Evolutionary conservation across 768 basidiomycete genomes (phyloP), one percentile per base, ranked within the genome.

Genomic region (Naganishia antarctica): DNA sequence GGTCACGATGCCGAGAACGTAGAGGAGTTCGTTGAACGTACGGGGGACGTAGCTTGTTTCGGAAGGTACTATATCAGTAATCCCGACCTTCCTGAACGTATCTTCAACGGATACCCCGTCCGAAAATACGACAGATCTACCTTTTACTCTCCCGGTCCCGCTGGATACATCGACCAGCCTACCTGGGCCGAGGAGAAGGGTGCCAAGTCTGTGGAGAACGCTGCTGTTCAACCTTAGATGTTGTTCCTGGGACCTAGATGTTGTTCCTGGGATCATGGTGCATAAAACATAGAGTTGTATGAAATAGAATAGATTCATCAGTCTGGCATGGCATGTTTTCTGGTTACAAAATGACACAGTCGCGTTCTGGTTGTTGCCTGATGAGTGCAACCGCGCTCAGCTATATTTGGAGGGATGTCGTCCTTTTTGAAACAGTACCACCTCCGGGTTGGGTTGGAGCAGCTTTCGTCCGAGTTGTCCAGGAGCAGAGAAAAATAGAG

Each of bases 1-100:
- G 65, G 63, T 1, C 67, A 68, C 53, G 43, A 68, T 40, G 49
- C 29, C 9, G 64, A 68, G 16, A 64, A 63, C 63, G 60, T 61
- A 2, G 23, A 25, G n/a, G 23, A 43, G 12, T 68, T 68, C 50
- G 59, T 65, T 23, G 64, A 66, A 37, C 34, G 68, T 23, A 69
- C 70, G 11, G 68, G 67, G 9, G 70, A 71, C 40, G 60, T 68
- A n/a, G 64, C 65, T 29, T 60, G 47, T 41, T 53, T 71, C 53
- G 70, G 70, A 12, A 51, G 70, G 16, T 61, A 44, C 60, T 71
- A 66, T 43, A 71, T 66, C 50, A 26, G 68, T 50, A 69, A 64
- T 57, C 70, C 70, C 1, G 70, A 71, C 29, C 63, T 71, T 11
- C 66, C 68, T 11, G 32, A 68, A 28, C 66, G 70, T 6, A 50